Evolutionary conservation across 2,329 filamentous ascomycete species (phyloP), one percentile per base, ranked within the genome.

Genomic region (Scedosporium minutisporum): DNA sequence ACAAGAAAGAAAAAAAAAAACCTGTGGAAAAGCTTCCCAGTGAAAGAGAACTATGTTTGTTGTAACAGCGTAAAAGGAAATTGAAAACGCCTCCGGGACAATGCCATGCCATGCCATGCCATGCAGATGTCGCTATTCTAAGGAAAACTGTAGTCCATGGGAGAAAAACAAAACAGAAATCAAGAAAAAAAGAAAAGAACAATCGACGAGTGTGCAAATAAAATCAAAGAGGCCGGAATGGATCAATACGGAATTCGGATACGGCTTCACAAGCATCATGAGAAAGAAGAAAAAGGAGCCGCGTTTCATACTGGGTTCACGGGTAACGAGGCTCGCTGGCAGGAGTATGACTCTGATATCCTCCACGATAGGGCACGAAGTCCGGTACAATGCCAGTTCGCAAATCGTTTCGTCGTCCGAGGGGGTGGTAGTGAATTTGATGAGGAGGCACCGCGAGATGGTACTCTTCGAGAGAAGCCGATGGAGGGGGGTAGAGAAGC

Each of bases 401-500:
- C 63, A 89, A 78, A 51, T 88, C 85, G 64, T 86, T 80, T 38
- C 85, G 79, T 70, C 89, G 86, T 7, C 89, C 88, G 4, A 93
- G 76, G 7, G 89, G 88, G 66, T 93, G 88, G 70, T 95, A 90
- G 72, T 93, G 88, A 87, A 96, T 92, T 75, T 92, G 84, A 64
- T 85, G 82, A 61, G 89, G 86, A 79, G 78, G 76, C 72, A 83
- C 70, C 9, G 74, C 69, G 5, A 90, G 78, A 66, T 88, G 81
- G 71, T 91, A 88, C 68, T 89, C 83, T 66, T 93, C 88, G 65
- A 96, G 82, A 6, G 91, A 91, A 7, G 86, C 82, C 25, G 90
- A 89, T 0, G 92, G 90, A 6, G 92, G 91, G 38, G 93, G 93
- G 64, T 95, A 91, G 33, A 97, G 80, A n/a, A 97, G 83, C 0